Evolutionary conservation across 139 green algal species (phyloP).

Genomic region (Penium margaritaceum): DNA sequence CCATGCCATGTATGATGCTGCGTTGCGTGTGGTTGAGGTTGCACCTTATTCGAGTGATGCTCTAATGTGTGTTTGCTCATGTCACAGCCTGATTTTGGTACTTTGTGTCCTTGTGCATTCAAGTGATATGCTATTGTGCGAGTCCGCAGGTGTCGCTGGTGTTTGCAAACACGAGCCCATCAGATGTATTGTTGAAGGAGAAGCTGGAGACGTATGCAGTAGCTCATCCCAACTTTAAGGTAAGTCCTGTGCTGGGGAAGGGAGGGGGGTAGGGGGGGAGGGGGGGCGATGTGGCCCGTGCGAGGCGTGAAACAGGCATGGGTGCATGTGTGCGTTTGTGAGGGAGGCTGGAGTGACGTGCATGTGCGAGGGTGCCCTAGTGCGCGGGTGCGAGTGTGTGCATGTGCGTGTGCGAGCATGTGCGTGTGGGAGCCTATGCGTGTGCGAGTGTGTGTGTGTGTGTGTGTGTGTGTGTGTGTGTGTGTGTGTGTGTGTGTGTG

Average conservation of each 20-base stretch:
- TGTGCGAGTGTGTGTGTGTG: slow-evolving; percentile 1
- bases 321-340: not conserved
- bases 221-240: slow-evolving; percentile 33
- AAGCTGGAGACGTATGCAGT: not conserved
- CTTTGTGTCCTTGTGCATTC: too few species aligned
- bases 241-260: too few species aligned
- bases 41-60: too few species aligned
- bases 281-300: too few species aligned
- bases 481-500: slow-evolving; percentile 23
- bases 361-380: too few species aligned
- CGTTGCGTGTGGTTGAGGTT: too few species aligned
- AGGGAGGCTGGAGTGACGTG: not conserved
- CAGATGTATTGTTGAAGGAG: not conserved
- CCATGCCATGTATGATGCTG: too few species aligned
- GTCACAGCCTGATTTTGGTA: too few species aligned
- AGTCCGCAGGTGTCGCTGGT: not conserved
- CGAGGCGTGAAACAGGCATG: too few species aligned
- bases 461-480: slow-evolving; percentile 16
- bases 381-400: slow-evolving; percentile 16
- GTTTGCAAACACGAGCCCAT: not conserved
- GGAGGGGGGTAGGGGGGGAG: too few species aligned
- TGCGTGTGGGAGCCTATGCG: slow-evolving; percentile 21
- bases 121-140: not conserved
- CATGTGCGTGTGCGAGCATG: slow-evolving; percentile 11
- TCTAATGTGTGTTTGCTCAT: too few species aligned